Conservation (phyloP, 2,329 filamentous ascomycete species). For the Alternaria sp. region DNA sequence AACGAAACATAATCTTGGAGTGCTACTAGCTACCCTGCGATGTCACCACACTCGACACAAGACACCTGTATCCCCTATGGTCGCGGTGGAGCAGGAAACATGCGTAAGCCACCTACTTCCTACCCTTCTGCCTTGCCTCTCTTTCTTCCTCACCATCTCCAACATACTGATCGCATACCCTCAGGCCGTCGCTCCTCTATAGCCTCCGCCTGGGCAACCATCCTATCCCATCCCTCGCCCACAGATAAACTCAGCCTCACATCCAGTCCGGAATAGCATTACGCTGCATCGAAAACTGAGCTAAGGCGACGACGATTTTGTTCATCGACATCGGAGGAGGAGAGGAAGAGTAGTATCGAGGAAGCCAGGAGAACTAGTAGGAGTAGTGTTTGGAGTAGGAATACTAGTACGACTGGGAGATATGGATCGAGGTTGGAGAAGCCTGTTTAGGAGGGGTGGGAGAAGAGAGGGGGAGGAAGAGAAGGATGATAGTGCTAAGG, state of each 20-base stretch:
- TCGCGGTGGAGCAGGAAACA: conserved; percentile 26
- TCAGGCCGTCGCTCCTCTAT: conserved; percentile 26
- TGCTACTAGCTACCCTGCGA: background rate
- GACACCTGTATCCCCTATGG: conserved; percentile 23
- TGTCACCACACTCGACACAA: conserved; percentile 2
- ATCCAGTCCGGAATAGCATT: conserved; percentile 18
- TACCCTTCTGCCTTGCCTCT: background rate
- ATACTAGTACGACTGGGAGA: background rate
- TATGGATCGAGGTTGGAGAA: conserved; percentile 2
- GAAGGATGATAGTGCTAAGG: background rate
- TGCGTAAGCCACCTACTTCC: conserved; percentile 13
- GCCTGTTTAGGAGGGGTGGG: background rate
- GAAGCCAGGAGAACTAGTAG: background rate
- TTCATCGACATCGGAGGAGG: background rate
- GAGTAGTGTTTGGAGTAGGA: conserved; percentile 12
- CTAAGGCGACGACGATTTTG: background rate
- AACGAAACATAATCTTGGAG: background rate
- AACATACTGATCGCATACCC: background rate
- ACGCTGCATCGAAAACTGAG: conserved; percentile 16
- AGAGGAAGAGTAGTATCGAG: conserved; percentile 6
- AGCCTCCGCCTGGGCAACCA: conserved; percentile 17
- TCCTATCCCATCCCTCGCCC: background rate
- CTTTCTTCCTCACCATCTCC: background rate
- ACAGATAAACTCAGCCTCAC: conserved; percentile 2
- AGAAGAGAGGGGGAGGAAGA: background rate